Evolutionary conservation across 2,329 filamentous ascomycete species (phyloP).

Genomic region (Fusarium bulbicola): DNA sequence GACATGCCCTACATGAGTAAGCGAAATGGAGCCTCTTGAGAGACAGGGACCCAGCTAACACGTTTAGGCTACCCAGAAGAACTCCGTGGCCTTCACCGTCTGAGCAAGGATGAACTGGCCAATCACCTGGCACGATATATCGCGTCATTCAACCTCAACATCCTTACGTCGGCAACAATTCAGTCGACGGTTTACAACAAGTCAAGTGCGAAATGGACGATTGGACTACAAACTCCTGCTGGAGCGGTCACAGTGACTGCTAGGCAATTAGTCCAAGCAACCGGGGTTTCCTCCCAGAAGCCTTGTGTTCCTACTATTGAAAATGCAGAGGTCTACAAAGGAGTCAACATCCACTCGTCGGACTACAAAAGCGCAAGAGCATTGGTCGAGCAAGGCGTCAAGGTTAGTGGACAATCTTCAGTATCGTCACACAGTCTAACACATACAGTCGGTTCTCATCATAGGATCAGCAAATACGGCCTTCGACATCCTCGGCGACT

Average conservation of each 20-base stretch:
- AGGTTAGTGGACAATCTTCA: background rate
- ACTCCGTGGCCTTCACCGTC: conserved; percentile 7
- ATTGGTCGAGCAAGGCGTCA: background rate
- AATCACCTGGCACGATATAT: conserved; percentile 16
- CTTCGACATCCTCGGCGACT: conserved; percentile 28
- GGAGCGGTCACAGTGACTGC: background rate
- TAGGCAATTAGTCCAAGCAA: conserved; percentile 26
- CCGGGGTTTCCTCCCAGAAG: conserved; percentile 23
- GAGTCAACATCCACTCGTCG: conserved; percentile 17
- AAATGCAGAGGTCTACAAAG: conserved; percentile 1
- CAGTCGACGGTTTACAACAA: conserved; percentile 6
- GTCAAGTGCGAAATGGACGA: background rate
- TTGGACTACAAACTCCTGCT: background rate
- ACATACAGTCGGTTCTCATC: conserved; percentile 4
- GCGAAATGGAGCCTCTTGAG: too few relatives aligned
- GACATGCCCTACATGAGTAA: conserved; percentile 26
- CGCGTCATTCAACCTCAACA: conserved; percentile 10
- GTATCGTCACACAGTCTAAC: background rate
- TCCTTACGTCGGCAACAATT: conserved; percentile 12
- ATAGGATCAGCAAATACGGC: conserved; percentile 29
- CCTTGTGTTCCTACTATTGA: background rate
- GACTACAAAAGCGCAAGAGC: conserved; percentile 2
- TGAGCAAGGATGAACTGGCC: conserved; percentile 22
- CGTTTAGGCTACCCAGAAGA: conserved; percentile 11
- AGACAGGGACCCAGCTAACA: too few relatives aligned